Base-by-base conservation (phyloP, 345 rosid species). In the Eucalyptus regnans region DNA sequence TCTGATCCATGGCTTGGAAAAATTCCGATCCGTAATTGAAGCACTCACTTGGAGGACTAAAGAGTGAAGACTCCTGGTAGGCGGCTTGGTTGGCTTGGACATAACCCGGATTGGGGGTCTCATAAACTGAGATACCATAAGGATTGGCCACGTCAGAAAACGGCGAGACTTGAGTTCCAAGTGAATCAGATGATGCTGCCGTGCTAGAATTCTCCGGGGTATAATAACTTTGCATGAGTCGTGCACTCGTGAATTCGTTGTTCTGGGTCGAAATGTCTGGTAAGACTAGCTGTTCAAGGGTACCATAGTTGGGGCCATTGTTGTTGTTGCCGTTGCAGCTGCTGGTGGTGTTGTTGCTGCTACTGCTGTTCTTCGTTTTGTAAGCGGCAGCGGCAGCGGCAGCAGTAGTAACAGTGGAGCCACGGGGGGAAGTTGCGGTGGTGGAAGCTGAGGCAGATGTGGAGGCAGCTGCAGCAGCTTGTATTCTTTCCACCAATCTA, bases 401-500 rank as follows among this genome's bases (percentile, higher is more conserved):
- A 6, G 93, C 62, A 3, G 92, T 18, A 81, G 86, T 10, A 50
- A 87, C 33, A 58, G 91, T 31, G 43, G 92, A 23, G 62, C 66
- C 62, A 17, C 86, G 27, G 4, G 89, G 43, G 14, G 89, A 85
- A 58, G 91, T 85, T 81, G 90, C 31, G 18, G 90, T 33, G 43
- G 91, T 46, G 60, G 92, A 54, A 27, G 92, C 14, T 50, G 93
- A 54, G 62, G 89, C 76, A 71, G 87, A 12, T 48, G 89, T 23
- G 50, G 92, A 48, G 5, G 93, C 58, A 2, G 93, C 92, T 1
- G 94, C 90, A 3, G 95, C 93, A 1, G 99, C 98, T 89, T 98
- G 99, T 87, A 98, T 98, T 90, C 99, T 94, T 86, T 98, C 99
- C 9, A 95, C 91, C 80, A 98, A 92, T 86, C 99, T 92, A 29